Conservation (phyloP, 1,284 basidiomycete genomes). For the Cystobasidium pallidum region DNA sequence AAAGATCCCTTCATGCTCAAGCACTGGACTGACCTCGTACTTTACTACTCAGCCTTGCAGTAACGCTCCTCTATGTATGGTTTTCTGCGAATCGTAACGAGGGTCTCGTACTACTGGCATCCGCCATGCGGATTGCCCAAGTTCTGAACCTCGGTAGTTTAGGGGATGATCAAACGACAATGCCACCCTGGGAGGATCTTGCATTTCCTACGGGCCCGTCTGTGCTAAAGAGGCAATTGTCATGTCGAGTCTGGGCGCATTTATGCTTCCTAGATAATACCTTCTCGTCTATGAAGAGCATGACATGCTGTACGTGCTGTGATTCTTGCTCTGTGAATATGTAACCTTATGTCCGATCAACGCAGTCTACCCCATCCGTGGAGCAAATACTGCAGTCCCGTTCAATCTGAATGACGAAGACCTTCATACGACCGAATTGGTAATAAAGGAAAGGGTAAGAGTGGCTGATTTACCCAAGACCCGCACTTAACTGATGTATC, state of each 20-base stretch:
- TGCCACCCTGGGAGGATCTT: conserved; percentile 36
- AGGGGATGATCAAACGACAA: conserved; percentile 29
- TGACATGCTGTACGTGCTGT: conserved; percentile 12
- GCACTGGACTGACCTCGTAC: not conserved
- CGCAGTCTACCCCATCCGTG: conserved; percentile 29
- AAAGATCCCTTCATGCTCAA: not conserved
- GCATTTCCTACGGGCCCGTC: conserved; percentile 30
- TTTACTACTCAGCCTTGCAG: conserved; percentile 6
- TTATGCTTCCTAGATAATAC: conserved; percentile 23
- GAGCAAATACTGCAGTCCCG: conserved; percentile 11
- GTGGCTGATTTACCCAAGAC: not conserved
- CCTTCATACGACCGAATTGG: conserved; percentile 2
- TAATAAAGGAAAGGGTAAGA: conserved; percentile 12
- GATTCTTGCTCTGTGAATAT: not conserved
- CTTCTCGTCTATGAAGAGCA: conserved; percentile 21
- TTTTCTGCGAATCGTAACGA: conserved; percentile 19
- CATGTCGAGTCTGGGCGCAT: conserved; percentile 20
- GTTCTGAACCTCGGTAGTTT: conserved; percentile 14
- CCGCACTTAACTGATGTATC: not conserved
- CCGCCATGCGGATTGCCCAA: conserved; percentile 36
- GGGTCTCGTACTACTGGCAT: conserved; percentile 9
- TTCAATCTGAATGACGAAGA: conserved; percentile 30
- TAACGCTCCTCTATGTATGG: conserved; percentile 16
- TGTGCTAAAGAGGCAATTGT: conserved; percentile 17
- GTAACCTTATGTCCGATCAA: not conserved